Evolutionary conservation across 1,139 yeast genomes (phyloP), one percentile per base, ranked within the genome.

Genomic region (Pichia sp.): DNA sequence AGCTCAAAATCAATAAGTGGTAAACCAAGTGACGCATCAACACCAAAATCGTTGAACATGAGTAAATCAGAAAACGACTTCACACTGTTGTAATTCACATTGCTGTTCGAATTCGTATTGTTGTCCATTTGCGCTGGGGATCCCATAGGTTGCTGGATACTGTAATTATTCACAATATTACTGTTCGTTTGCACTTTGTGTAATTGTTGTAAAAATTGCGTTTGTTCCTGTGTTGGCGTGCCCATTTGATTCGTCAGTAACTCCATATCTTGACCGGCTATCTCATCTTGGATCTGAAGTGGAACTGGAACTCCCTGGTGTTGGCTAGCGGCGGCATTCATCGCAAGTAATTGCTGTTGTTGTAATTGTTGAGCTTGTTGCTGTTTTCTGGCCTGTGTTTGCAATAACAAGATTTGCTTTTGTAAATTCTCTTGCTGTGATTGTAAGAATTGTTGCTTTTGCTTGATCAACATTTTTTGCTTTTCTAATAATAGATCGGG

Each of bases 11-110:
- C 79, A 48, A 81, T 64, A 55, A 79, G 75, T 18, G 81, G 84
- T 49, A 81, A 66, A 0, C 86, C 88, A 40, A 81, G 64, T 0
- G 87, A 81, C 0, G 86, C 86, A 66, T 81, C 88, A 14, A 85
- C 85, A 12, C 81, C 85, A 64, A 81, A 81, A 53, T 79, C 85
- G 53, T 71, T 71, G 55, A 72, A 63, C 61, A 73, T 61, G 36
- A 61, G 44, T 18, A 56, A 65, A 53, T 58, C 76, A 62, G 57
- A 56, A 36, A 61, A 58, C 3, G 71, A 67, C 27, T 60, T 56
- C 41, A 71, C 38, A 34, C 35, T 17, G 19, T 38, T 34, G 36
- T n/a, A 38, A 27, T 20, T 21, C 36, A 17, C 38, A 32, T 24
- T 27, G 36, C n/a, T 41, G 14, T 8, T 28, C 15, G 27, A 22